phyloP scores from a whole-genome alignment of 345 rosid genomes.

The Psidium friedrichsthalianum region DNA sequence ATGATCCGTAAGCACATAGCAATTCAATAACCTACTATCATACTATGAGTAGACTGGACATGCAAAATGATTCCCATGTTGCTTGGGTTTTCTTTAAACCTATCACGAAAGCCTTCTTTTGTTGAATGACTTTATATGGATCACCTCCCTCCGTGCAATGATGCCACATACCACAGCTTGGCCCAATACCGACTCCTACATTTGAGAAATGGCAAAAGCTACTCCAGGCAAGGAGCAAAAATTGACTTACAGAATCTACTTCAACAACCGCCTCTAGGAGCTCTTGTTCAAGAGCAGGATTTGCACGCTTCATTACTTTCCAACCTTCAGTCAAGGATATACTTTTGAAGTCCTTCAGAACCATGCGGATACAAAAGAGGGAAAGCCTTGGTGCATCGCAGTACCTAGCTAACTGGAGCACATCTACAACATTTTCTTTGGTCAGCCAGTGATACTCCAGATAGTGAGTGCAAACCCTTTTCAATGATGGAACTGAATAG shows the following conservation, averaged over 20 bases:
- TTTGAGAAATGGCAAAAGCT: neutral
- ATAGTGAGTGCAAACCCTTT: conserved; percentile 40
- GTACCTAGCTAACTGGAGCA: conserved; percentile 62
- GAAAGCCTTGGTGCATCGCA: conserved; percentile 62
- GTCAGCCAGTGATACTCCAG: conserved; percentile 50
- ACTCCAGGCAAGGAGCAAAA: neutral
- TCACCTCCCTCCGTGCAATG: neutral
- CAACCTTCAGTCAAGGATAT: conserved; percentile 72
- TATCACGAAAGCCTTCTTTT: neutral
- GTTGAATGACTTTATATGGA: neutral
- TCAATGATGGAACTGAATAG: conserved; percentile 55
- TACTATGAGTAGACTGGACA: neutral
- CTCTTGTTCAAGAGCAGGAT: conserved; percentile 75
- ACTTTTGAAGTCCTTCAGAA: conserved; percentile 64
- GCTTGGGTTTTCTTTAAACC: neutral
- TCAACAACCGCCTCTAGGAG: conserved; percentile 59
- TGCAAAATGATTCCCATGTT: neutral
- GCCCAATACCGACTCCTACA: neutral
- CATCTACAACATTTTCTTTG: conserved; percentile 72
- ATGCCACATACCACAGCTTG: neutral
- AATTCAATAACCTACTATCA: neutral
- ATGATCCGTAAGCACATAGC: neutral
- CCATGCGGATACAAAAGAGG: conserved; percentile 46
- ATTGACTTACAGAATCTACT: conserved; percentile 49
- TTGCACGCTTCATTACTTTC: conserved; percentile 58